Conservation (phyloP, 192 early-diverging fungal genomes). For the Lunasporangiospora selenospora region DNA sequence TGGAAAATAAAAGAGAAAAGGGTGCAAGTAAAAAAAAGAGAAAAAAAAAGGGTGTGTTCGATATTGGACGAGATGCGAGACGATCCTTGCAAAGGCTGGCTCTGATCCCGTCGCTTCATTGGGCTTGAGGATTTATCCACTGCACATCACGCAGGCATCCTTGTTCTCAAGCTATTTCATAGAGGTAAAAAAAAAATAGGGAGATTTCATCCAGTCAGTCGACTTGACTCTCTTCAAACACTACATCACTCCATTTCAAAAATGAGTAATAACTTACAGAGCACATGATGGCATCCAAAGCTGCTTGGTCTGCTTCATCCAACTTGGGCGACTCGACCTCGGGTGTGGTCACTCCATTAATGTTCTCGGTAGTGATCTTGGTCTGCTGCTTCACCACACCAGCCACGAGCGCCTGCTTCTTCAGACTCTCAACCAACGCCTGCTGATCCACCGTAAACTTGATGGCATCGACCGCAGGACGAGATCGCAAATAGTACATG, state of each 20-base stretch:
- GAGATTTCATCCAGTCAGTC: background rate
- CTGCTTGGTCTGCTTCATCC: conserved; percentile 53
- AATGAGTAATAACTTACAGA: conserved; percentile 52
- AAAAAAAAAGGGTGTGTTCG: too few relatives aligned
- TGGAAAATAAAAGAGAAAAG: too few relatives aligned
- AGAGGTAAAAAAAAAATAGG: conserved; percentile 7
- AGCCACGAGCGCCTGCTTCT: conserved; percentile 45
- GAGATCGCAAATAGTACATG: conserved; percentile 96
- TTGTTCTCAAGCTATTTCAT: conserved; percentile 75
- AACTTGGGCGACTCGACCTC: conserved; percentile 42
- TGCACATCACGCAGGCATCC: conserved; percentile 93
- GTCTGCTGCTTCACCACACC: conserved; percentile 43
- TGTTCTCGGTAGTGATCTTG: conserved; percentile 3
- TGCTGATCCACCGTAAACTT: conserved; percentile 95
- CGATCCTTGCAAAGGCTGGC: too few relatives aligned
- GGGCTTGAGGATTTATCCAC: conserved; percentile 57
- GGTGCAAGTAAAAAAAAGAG: too few relatives aligned
- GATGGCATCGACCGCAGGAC: conserved; percentile 94
- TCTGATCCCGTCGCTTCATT: too few relatives aligned
- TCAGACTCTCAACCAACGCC: conserved; percentile 63
- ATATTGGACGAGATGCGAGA: too few relatives aligned
- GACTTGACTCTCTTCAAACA: too few relatives aligned
- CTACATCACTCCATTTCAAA: background rate
- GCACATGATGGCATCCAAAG: conserved; percentile 74
- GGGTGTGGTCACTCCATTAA: conserved; percentile 44